Percentiles rank a stretch among this genome's conserved stretches.
Evolutionary conservation across 139 green algal genomes (phyloP).

Genomic region (Yamagishiella unicocca): DNA sequence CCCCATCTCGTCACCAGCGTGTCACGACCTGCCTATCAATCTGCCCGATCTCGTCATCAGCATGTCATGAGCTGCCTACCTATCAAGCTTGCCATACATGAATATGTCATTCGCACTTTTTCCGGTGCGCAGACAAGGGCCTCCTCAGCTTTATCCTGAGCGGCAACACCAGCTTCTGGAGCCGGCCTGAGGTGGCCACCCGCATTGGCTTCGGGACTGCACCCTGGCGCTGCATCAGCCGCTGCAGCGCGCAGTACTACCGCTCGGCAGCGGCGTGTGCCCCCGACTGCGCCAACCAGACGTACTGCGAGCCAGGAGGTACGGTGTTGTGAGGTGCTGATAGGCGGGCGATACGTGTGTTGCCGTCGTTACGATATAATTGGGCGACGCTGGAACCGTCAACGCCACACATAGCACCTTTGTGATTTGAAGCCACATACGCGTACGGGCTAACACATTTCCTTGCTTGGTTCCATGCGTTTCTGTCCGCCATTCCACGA

Average conservation of each 20-base stretch:
- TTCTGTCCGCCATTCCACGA: neutral
- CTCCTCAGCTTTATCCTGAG: conserved; percentile 32
- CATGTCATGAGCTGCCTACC: no score
- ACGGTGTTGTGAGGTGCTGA: neutral
- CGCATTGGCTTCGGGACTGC: conserved; percentile 37
- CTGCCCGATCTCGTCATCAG: no score
- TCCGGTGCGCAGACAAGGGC: conserved; percentile 16
- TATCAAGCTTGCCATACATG: neutral
- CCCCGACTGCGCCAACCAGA: conserved; percentile 1
- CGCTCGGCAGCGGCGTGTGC: neutral
- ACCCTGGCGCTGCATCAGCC: conserved; percentile 28
- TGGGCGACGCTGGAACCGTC: no score
- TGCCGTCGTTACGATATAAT: neutral
- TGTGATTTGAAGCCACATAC: neutral
- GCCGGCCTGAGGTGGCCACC: conserved; percentile 15
- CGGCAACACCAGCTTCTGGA: conserved; percentile 45
- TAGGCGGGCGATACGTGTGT: neutral
- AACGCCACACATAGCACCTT: neutral
- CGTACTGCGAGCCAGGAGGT: conserved; percentile 36
- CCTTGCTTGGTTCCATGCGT: neutral
- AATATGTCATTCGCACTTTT: neutral
- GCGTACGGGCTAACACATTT: neutral
- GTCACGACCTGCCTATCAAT: no score
- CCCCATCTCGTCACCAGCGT: neutral
- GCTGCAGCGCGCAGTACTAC: conserved; percentile 11